phyloP scores from a whole-genome alignment of 2,329 filamentous ascomycete species.

The Zymoseptoria brevis region DNA sequence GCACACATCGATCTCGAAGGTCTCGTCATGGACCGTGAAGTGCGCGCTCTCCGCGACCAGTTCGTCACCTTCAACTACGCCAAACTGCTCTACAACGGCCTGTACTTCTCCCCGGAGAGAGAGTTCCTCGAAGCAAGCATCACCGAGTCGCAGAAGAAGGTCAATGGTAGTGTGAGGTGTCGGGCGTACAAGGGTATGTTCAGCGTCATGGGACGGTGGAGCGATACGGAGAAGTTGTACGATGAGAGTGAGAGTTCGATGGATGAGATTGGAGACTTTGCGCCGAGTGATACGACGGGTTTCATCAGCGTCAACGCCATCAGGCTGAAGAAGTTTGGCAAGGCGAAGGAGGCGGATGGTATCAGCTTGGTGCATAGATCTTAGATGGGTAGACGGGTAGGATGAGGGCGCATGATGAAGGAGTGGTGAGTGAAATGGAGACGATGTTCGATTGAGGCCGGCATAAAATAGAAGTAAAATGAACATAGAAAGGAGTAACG shows the following conservation, averaged over 20 bases:
- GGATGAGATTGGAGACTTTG: slow-evolving; percentile 64
- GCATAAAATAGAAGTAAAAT: too few species aligned
- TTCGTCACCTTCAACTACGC: slow-evolving; percentile 60
- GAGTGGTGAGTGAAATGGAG: too few species aligned
- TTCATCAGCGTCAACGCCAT: slow-evolving; percentile 66
- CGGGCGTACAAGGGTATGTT: slow-evolving; percentile 61
- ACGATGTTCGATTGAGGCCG: too few species aligned
- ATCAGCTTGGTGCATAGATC: slow-evolving; percentile 24
- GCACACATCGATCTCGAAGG: slow-evolving; percentile 58
- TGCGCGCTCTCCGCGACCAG: slow-evolving; percentile 62
- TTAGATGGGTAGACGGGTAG: background rate
- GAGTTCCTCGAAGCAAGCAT: slow-evolving; percentile 63
- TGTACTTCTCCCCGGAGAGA: slow-evolving; percentile 63
- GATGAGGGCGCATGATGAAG: too few species aligned
- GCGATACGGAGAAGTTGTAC: slow-evolving; percentile 62
- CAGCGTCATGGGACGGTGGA: slow-evolving; percentile 51
- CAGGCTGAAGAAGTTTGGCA: slow-evolving; percentile 38
- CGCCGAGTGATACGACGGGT: slow-evolving; percentile 57
- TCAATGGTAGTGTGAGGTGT: slow-evolving; percentile 55
- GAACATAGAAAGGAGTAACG: too few species aligned
- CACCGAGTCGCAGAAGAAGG: slow-evolving; percentile 50
- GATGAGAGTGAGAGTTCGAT: slow-evolving; percentile 57
- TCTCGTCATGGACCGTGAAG: slow-evolving; percentile 59
- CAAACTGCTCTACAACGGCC: slow-evolving; percentile 53
- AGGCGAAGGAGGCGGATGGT: slow-evolving; percentile 31